A percentile compares a stretch with the other conserved stretches of the same genome.
Conservation (phyloP, 1,284 basidiomycete genomes). For the Sanghuangporus sanghuang region DNA sequence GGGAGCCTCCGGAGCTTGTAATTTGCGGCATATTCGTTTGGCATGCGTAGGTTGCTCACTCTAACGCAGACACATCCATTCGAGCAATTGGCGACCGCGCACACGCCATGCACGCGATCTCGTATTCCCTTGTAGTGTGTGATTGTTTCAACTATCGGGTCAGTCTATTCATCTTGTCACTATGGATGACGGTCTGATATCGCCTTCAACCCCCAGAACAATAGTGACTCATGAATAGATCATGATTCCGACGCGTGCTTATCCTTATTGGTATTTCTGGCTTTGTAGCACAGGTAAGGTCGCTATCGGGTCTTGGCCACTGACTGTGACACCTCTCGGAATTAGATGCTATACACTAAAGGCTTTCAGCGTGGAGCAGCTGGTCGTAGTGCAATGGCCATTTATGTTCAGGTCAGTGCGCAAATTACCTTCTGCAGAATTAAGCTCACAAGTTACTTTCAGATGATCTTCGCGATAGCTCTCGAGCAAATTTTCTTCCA, state of each 20-base stretch:
- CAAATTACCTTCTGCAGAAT: too few species aligned
- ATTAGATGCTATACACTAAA: constrained; percentile 50
- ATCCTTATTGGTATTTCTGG: constrained; percentile 28
- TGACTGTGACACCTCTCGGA: neutral
- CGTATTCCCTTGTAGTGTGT: constrained; percentile 66
- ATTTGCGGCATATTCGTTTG: constrained; percentile 20
- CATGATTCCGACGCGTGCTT: constrained; percentile 25
- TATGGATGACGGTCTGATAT: constrained; percentile 8
- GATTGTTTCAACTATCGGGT: constrained; percentile 48
- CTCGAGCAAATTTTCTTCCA: constrained; percentile 61
- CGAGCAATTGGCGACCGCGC: constrained; percentile 70
- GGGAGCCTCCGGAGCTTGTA: constrained; percentile 58
- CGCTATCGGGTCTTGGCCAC: neutral
- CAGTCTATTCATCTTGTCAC: constrained; percentile 17
- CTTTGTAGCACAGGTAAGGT: constrained; percentile 30
- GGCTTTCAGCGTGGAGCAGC: constrained; percentile 64
- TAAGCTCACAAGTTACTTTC: neutral
- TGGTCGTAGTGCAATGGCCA: constrained; percentile 52
- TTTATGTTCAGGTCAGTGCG: constrained; percentile 49
- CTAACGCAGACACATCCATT: constrained; percentile 51
- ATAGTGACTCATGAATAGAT: constrained; percentile 19
- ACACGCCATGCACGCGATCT: constrained; percentile 68
- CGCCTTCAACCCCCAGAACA: constrained; percentile 15
- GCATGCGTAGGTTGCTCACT: neutral
- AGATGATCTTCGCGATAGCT: constrained; percentile 59